Evolutionary conservation across 2,329 filamentous ascomycete genomes (phyloP).

Genomic region (Exutisphaerella laricina): DNA sequence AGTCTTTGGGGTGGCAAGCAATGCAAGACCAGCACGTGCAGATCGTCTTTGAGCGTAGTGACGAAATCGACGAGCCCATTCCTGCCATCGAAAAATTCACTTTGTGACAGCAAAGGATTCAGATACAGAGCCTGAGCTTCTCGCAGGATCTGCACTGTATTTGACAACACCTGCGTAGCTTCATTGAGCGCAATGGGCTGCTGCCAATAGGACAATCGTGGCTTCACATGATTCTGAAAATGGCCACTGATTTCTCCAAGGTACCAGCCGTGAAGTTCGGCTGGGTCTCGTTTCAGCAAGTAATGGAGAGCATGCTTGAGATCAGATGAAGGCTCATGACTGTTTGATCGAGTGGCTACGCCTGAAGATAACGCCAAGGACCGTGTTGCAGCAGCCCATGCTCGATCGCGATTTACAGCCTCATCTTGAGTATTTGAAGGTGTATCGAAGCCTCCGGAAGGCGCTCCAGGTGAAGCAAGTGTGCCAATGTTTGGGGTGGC

Average conservation of each 20-base stretch:
- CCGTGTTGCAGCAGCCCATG: slow-evolving; percentile 45
- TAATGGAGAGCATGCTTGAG: slow-evolving; percentile 15
- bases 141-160: slow-evolving; percentile 35
- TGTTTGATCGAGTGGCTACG: slow-evolving; percentile 1
- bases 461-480: slow-evolving; percentile 34
- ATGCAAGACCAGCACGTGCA: slow-evolving; percentile 26
- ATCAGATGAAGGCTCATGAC: slow-evolving; percentile 10
- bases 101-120: not conserved
- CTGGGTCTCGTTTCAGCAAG: slow-evolving; percentile 30
- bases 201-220: slow-evolving; percentile 24
- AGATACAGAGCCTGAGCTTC: slow-evolving; percentile 35
- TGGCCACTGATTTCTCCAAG: slow-evolving; percentile 40
- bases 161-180: slow-evolving; percentile 32
- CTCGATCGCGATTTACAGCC: slow-evolving; percentile 34
- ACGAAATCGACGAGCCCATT: slow-evolving; percentile 6
- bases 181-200: slow-evolving; percentile 21
- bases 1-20: slow-evolving; percentile 26
- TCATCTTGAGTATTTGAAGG: slow-evolving; percentile 36
- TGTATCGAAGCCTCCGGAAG: slow-evolving; percentile 38
- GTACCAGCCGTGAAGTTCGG: slow-evolving; percentile 44
- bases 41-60: slow-evolving; percentile 10
- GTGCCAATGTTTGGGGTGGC: slow-evolving; percentile 40
- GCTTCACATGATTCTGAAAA: slow-evolving; percentile 34
- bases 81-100: too few relatives aligned
- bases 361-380: slow-evolving; percentile 28